These are phyloP conservation scores for Kwoniella dejecticola DNA, from an alignment of 768 basidiomycete genomes.

Conservation along the genomic window DNA sequence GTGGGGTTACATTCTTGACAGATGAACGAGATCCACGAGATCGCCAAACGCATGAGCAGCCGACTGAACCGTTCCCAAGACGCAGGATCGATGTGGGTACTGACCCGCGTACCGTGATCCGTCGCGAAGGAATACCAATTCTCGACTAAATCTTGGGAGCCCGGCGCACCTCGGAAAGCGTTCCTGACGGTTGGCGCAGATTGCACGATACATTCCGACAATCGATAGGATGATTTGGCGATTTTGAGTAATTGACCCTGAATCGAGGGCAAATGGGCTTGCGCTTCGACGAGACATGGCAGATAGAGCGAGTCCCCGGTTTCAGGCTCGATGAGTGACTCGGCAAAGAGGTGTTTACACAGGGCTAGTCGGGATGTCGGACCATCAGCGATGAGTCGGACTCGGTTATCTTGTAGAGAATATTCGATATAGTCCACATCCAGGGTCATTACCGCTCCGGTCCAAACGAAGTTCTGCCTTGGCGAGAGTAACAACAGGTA, in stretches of 20 bases:
- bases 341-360: constrained; percentile 75
- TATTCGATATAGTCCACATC: constrained; percentile 73
- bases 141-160: constrained; percentile 64
- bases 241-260: constrained; percentile 90
- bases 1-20: constrained; percentile 97
- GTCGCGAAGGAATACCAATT: constrained; percentile 93
- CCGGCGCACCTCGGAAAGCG: constrained; percentile 59
- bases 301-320: constrained; percentile 41
- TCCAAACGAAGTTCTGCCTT: constrained; percentile 84
- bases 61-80: constrained; percentile 73
- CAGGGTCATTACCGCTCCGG: constrained; percentile 78
- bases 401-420: constrained; percentile 79
- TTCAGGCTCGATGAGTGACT: constrained; percentile 60
- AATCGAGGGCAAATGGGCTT: constrained; percentile 86
- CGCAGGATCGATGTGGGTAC: constrained; percentile 79
- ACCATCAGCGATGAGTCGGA: constrained; percentile 89
- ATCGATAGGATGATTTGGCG: constrained; percentile 78
- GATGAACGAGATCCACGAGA: constrained; percentile 97
- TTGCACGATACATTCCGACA: constrained; percentile 89
- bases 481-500: constrained; percentile 89
- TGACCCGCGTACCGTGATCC: constrained; percentile 86
- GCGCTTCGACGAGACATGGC: constrained; percentile 67
- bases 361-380: constrained; percentile 71
- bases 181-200: constrained; percentile 81
- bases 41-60: constrained; percentile 82